Base-by-base conservation (phyloP, 306 rosid species). In the Prunus armeniaca region DNA sequence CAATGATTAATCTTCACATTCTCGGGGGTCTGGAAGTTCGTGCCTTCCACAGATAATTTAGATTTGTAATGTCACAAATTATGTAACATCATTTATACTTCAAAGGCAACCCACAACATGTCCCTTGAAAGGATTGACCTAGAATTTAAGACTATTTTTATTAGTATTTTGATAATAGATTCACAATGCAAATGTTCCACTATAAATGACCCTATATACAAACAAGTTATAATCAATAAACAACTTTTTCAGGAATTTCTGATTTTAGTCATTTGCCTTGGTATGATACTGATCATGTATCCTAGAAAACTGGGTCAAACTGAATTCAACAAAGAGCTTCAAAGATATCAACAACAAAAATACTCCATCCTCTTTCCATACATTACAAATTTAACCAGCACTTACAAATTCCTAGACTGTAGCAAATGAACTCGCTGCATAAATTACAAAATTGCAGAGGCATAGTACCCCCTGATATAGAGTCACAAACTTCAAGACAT, bases 1-100 rank as follows among this genome's bases (percentile, higher is more conserved):
- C 96, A 18, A 94, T 90, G 96, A 62, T 91, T 76, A 94, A 69
- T 84, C 95, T 94, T 73, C 96, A 87, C 75, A 84, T 94, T 13
- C 87, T 90, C 74, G 96, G 86, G 67, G 96, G 96, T 49, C 89
- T 94, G 15, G 84, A 87, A 51, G 87, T 91, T 75, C 71, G 77
- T 67, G 86, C 87, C 74, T 81, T 84, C 61, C 86, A 74, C 27
- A 89, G 90, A 72, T 4, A 25, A 38, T 75, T 34, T 86, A 84
- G 79, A 69, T 74, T 51, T 5, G 57, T 7, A 22, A 22, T 24
- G 30, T 57, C 63, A 10, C 64, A 62, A 2, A 12, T 14, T 5
- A 28, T 62, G 66, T 62, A 62, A 27, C 64, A 10, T 58, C 18
- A 11, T 58, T 58, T 58, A 25, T 11, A 24, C 14, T 24, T 15